Evolutionary conservation across 805 yeast genomes (phyloP).

Genomic region (Millerago galiae): DNA sequence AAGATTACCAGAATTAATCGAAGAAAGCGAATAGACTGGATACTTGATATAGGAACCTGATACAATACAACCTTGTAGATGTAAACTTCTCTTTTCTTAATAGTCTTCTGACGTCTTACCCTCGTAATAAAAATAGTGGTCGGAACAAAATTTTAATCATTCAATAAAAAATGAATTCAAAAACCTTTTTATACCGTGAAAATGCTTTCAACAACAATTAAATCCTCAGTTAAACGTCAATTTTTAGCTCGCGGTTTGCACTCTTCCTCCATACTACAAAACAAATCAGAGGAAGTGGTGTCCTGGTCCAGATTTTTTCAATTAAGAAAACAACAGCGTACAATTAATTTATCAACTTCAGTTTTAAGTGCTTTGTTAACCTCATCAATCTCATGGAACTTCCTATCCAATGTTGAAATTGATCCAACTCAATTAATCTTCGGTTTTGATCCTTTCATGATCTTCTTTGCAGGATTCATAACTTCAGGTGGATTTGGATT

Average conservation of each 20-base stretch:
- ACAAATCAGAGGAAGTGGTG: constrained; percentile 30
- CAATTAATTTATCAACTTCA: constrained; percentile 63
- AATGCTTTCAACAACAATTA: not conserved
- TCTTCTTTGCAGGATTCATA: constrained; percentile 66
- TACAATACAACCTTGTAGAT: not conserved
- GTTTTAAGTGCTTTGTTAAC: constrained; percentile 61
- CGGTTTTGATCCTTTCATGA: constrained; percentile 87
- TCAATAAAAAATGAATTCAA: too few relatives aligned
- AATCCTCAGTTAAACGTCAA: not conserved
- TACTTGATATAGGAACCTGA: not conserved
- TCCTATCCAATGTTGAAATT: constrained; percentile 73
- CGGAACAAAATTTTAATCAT: too few relatives aligned
- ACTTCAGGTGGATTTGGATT: constrained; percentile 74
- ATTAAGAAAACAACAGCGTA: constrained; percentile 69
- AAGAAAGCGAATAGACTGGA: constrained; percentile 25
- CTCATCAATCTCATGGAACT: constrained; percentile 62
- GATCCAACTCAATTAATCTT: constrained; percentile 81
- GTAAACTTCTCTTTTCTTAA: not conserved
- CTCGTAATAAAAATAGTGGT: too few relatives aligned
- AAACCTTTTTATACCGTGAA: too few relatives aligned
- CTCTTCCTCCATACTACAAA: not conserved
- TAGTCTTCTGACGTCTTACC: too few relatives aligned
- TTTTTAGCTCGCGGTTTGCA: not conserved
- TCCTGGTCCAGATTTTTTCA: constrained; percentile 79
- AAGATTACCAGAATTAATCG: constrained; percentile 66